Base-by-base conservation (phyloP, 78 protist species). In the Anaeramoeba flamelloides region DNA sequence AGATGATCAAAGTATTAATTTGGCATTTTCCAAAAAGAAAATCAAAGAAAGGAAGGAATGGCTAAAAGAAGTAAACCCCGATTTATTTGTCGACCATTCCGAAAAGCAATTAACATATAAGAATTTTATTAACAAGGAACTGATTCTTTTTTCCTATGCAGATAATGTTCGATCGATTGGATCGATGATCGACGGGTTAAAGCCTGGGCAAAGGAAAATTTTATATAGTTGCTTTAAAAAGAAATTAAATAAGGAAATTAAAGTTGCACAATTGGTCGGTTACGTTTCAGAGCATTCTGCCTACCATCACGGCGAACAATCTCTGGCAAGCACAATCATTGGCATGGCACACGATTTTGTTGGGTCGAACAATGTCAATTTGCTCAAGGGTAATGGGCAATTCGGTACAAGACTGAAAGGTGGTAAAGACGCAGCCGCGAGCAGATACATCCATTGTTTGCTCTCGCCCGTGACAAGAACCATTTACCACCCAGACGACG, bases 201-300 rank as follows among this genome's bases (percentile, higher is more conserved):
- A 97, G 82, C 95, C 98, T 0, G 90, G 90, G 69, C 98, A 92
- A 39, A 88, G 99, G 37, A 98, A 98, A 87, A 89, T 95, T 40
- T 36, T 98, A 40, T 98, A 78, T 79, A 38, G 86, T 3, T 92
- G 96, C 88, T 95, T 98, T 93, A 95, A 95, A 93, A 88, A 97
- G 36, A 92, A 93, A 39, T 86, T 97, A 26, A 86, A 39, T 53
- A 30, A 84, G 2, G 98, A 95, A 74, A 77, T 96, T 77, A 96
- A 94, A 84, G 99, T 98, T 1, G 96, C 98, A 1, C 99, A 98
- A 91, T 87, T 98, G n/a, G 85, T 92, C 1, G 99, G 99, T 31
- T 91, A 92, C 34, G 89, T 93, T 36, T 8, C 69, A 53, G 93
- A 87, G 77, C 91, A 90, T 40, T 69, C 94, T 0, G 97, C 98